phyloP scores from a whole-genome alignment of 768 basidiomycete species.

The Postia placenta region DNA sequence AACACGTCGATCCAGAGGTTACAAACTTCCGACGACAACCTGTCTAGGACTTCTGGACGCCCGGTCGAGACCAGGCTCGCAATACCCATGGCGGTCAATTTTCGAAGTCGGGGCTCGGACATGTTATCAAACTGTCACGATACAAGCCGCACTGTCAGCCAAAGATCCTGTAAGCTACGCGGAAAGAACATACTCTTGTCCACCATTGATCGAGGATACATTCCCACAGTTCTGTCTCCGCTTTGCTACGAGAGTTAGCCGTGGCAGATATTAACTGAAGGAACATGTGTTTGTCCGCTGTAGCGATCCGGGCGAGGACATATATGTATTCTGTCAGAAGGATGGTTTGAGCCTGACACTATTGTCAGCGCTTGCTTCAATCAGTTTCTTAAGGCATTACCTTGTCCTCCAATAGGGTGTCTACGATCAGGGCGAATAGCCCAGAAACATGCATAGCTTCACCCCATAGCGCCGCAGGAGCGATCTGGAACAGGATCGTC shows the following conservation, averaged over 20 bases:
- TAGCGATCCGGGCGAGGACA: conserved; percentile 66
- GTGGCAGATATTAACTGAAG: conserved; percentile 62
- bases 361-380: conserved; percentile 4
- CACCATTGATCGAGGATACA: conserved; percentile 76
- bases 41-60: conserved; percentile 62
- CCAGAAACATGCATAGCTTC: conserved; percentile 69
- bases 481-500: conserved; percentile 54
- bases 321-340: conserved; percentile 66
- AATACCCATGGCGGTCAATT: conserved; percentile 78
- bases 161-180: background rate
- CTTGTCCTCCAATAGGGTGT: conserved; percentile 59
- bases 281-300: conserved; percentile 65
- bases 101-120: conserved; percentile 80
- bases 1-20: conserved; percentile 88
- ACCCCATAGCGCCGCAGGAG: conserved; percentile 64
- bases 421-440: conserved; percentile 59
- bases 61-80: conserved; percentile 74
- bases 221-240: conserved; percentile 57
- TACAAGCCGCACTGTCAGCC: conserved; percentile 7
- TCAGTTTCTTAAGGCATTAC: no score
- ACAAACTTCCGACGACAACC: conserved; percentile 71
- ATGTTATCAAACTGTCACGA: conserved; percentile 76
- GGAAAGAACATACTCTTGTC: conserved; percentile 63
- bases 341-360: conserved; percentile 32
- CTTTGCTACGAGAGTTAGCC: conserved; percentile 37